Conservation (phyloP, 768 basidiomycete genomes). For the Auricularia cornea region DNA sequence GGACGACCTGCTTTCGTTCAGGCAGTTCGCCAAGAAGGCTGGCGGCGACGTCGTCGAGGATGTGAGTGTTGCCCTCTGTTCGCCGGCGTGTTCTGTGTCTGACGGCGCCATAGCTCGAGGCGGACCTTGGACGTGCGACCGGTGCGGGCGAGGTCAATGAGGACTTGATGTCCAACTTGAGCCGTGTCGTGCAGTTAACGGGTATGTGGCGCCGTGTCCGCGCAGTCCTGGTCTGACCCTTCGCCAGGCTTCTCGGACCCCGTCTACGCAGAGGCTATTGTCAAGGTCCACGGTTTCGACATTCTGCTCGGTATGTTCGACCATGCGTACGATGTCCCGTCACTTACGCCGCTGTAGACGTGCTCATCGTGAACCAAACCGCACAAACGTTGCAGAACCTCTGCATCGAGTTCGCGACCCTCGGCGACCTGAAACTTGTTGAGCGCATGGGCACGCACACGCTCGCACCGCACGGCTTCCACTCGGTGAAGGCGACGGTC, state of each 20-base stretch:
- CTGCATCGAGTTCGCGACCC: conserved; percentile 92
- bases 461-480: conserved; percentile 93
- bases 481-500: conserved; percentile 97
- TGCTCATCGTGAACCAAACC: conserved; percentile 94
- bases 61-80: conserved; percentile 23
- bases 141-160: conserved; percentile 76
- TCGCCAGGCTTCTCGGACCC: conserved; percentile 87
- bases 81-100: conserved; percentile 42
- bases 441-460: conserved; percentile 93
- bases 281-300: conserved; percentile 97
- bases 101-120: conserved; percentile 57
- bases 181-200: conserved; percentile 87
- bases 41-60: conserved; percentile 57
- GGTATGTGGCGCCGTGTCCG: conserved; percentile 36
- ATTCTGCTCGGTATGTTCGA: conserved; percentile 65
- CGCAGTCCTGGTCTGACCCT: background rate
- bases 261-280: conserved; percentile 95
- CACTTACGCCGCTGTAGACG: conserved; percentile 43
- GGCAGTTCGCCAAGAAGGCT: conserved; percentile 92
- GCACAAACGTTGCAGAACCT: conserved; percentile 91
- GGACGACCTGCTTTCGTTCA: conserved; percentile 85
- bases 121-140: conserved; percentile 83
- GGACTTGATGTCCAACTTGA: conserved; percentile 91
- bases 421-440: conserved; percentile 94
- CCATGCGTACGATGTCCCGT: background rate